Percentiles rank a stretch among this genome's conserved stretches.
Conservation (phyloP, 495 filamentous ascomycete genomes). For the Astrocystis sublimbata region DNA sequence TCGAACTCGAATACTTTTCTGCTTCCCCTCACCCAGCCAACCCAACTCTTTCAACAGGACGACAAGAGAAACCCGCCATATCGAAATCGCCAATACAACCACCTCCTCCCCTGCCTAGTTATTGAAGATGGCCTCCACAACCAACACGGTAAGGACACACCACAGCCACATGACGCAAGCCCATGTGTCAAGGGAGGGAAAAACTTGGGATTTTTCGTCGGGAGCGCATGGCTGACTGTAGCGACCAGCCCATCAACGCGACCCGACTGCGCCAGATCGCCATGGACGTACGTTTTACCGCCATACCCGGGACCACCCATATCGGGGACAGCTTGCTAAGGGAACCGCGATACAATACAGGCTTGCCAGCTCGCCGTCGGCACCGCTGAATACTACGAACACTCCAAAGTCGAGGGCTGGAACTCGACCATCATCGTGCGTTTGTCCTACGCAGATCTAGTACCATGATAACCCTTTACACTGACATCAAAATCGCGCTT, state of each 20-base stretch:
- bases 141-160: conserved; percentile 31
- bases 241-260: conserved; percentile 67
- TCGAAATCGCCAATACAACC: not conserved
- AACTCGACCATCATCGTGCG: conserved; percentile 89
- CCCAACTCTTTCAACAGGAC: not conserved
- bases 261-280: conserved; percentile 81
- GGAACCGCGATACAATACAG: conserved; percentile 45
- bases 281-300: conserved; percentile 63
- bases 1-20: too few relatives aligned
- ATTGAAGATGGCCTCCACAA: conserved; percentile 34
- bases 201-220: not conserved
- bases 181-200: too few relatives aligned
- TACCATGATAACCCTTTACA: too few relatives aligned
- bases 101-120: not conserved
- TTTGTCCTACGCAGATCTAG: conserved; percentile 13
- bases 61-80: conserved; percentile 1
- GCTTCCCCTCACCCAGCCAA: not conserved
- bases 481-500: conserved; percentile 15
- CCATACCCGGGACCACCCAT: not conserved
- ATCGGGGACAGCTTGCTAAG: conserved; percentile 8
- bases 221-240: conserved; percentile 7
- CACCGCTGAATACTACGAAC: conserved; percentile 73
- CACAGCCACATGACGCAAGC: too few relatives aligned
- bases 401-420: conserved; percentile 76
- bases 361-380: conserved; percentile 80